Evolutionary conservation across 202 grass and related monocot species (phyloP).

Genomic region (Elaeis oleifera): DNA sequence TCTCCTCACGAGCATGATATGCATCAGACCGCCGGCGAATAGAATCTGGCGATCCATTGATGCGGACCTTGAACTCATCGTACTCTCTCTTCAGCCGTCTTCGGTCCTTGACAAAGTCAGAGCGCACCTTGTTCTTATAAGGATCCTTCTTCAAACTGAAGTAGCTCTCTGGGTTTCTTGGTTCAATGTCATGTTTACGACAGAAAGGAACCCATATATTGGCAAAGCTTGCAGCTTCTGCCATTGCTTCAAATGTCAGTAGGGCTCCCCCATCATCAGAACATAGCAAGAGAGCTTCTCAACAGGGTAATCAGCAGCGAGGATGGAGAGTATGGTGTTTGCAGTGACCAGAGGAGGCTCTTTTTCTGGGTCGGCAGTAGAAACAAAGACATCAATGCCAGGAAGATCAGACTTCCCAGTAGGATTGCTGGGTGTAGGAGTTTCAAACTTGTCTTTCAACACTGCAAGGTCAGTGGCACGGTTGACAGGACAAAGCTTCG

Average conservation of each 20-base stretch:
- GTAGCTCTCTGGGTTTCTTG: constrained; percentile 90
- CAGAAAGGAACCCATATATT: constrained; percentile 94
- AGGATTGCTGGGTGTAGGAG: constrained; percentile 45
- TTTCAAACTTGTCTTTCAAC: constrained; percentile 93
- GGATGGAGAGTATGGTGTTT: constrained; percentile 92
- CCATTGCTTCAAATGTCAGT: constrained; percentile 96
- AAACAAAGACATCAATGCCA: constrained; percentile 82
- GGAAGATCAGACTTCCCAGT: constrained; percentile 79
- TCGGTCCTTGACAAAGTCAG: constrained; percentile 93
- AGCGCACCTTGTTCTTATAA: constrained; percentile 86
- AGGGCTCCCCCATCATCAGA: constrained; percentile 92
- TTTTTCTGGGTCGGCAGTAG: constrained; percentile 94
- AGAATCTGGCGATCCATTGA: constrained; percentile 60
- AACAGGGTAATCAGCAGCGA: constrained; percentile 89
- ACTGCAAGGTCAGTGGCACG: constrained; percentile 82
- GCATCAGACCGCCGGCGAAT: constrained; percentile 86
- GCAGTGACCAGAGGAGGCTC: constrained; percentile 87
- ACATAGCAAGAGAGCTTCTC: constrained; percentile 96
- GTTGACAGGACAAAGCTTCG: constrained; percentile 83
- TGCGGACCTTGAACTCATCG: constrained; percentile 90
- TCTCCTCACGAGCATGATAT: constrained; percentile 96
- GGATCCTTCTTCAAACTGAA: constrained; percentile 93
- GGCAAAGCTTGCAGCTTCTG: constrained; percentile 92
- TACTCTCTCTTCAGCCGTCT: constrained; percentile 92
- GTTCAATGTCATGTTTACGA: constrained; percentile 77